Evolutionary conservation across 441 rosid genomes (phyloP).

Genomic region (Euphorbia celastroides): DNA sequence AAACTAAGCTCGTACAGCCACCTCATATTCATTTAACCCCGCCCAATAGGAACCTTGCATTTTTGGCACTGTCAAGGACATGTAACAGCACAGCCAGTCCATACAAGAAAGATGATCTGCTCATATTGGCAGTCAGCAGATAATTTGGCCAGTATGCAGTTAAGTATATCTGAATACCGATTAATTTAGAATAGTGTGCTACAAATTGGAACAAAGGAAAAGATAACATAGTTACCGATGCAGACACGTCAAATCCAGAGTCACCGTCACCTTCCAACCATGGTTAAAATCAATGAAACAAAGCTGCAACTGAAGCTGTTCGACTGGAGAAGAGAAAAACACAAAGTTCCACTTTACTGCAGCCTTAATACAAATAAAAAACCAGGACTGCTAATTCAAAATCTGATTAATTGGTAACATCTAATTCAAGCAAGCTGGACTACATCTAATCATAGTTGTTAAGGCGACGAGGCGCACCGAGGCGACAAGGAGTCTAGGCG

Average conservation of each 20-base stretch:
- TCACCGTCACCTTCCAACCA: constrained; percentile 46
- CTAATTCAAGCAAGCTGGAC: no score
- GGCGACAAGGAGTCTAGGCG: no score
- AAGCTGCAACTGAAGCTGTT: constrained; percentile 69
- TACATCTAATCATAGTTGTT: no score
- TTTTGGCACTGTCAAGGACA: not conserved
- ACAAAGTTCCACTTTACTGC: constrained; percentile 6
- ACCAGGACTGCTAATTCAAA: no score
- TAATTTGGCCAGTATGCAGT: not conserved
- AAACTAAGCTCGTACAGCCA: not conserved
- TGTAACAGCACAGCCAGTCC: not conserved
- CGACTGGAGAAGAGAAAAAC: constrained; percentile 33
- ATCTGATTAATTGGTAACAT: no score
- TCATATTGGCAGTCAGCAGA: not conserved
- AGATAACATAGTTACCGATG: constrained; percentile 41
- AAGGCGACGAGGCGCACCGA: no score
- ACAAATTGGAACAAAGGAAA: not conserved
- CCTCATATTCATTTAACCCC: not conserved
- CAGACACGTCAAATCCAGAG: constrained; percentile 66
- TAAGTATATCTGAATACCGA: not conserved
- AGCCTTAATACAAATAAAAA: not conserved
- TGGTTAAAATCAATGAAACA: constrained; percentile 43
- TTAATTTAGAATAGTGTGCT: not conserved
- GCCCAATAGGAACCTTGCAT: not conserved
- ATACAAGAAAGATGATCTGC: not conserved